These are phyloP conservation scores for Sextonia rubra DNA, from an alignment of 164 flowering plant genomes.

Conservation along the genomic window DNA sequence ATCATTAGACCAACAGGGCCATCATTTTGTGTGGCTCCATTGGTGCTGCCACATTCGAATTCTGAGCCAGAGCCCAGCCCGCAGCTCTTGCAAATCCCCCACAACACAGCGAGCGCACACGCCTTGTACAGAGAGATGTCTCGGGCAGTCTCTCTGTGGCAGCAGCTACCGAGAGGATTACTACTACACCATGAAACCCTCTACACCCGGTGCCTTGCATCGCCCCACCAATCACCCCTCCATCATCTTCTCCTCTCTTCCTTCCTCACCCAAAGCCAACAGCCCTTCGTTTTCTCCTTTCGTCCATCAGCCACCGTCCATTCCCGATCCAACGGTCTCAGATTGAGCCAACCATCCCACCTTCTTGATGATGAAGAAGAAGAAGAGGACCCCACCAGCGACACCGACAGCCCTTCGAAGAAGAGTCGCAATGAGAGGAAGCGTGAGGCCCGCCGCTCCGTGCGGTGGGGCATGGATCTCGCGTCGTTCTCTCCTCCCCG, in stretches of 20 bases:
- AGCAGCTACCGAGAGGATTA: neutral
- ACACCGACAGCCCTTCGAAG: conserved; percentile 25
- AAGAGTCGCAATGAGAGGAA: conserved; percentile 82
- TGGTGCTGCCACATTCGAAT: too few relatives aligned
- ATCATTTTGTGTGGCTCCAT: too few relatives aligned
- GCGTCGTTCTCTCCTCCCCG: conserved; percentile 65
- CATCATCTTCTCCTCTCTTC: conserved; percentile 11
- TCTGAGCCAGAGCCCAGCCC: too few relatives aligned
- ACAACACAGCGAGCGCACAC: too few relatives aligned
- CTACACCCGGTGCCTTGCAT: too few relatives aligned
- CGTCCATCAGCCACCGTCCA: conserved; percentile 10
- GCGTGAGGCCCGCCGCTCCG: conserved; percentile 76
- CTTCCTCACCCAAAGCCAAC: conserved; percentile 4
- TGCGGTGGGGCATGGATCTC: conserved; percentile 85
- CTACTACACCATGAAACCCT: too few relatives aligned
- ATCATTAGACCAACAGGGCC: too few relatives aligned
- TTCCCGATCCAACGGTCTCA: conserved; percentile 37
- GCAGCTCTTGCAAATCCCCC: too few relatives aligned
- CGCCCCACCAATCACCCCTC: neutral
- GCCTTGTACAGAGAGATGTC: neutral
- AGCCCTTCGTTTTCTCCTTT: neutral
- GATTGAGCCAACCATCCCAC: conserved; percentile 18
- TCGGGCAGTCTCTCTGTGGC: neutral
- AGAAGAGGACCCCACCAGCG: conserved; percentile 10
- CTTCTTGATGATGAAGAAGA: conserved; percentile 12